Evolutionary conservation across 306 rosid genomes (phyloP).

Genomic region (Dalbergia cultrata): DNA sequence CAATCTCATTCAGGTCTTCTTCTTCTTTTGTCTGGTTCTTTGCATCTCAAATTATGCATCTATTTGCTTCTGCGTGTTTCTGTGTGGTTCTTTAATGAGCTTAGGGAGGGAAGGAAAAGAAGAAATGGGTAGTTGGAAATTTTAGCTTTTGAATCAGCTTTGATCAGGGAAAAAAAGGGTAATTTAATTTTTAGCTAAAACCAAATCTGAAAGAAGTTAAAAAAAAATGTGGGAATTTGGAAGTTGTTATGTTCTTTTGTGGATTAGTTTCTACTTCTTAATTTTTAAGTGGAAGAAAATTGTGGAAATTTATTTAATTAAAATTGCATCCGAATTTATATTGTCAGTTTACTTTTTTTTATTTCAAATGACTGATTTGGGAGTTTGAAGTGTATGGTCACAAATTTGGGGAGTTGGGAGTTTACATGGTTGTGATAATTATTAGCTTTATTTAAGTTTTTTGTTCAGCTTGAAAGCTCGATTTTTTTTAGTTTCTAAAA

Average conservation of each 20-base stretch:
- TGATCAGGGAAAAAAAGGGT: constrained; percentile 5
- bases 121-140: neutral
- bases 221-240: neutral
- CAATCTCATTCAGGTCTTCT: constrained; percentile 57
- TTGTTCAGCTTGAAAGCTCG: constrained; percentile 34
- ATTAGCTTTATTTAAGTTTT: neutral
- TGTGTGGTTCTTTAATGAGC: neutral
- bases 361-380: constrained; percentile 11
- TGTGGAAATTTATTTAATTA: neutral
- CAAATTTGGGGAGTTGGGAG: constrained; percentile 4
- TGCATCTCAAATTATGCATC: neutral
- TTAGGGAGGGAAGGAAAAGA: neutral
- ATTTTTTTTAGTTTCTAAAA: constrained; percentile 46
- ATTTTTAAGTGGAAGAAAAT: constrained; percentile 5
- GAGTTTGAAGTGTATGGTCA: constrained; percentile 25
- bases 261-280: constrained; percentile 1
- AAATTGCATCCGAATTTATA: constrained; percentile 31
- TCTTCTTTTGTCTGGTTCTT: neutral
- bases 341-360: neutral
- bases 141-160: neutral
- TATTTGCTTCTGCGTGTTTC: neutral
- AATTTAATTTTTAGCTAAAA: neutral
- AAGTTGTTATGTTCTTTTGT: neutral
- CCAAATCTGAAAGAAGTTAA: constrained; percentile 8
- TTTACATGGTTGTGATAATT: constrained; percentile 23